Conservation (phyloP, 148 eudicot species). For the Camellia lanceoleosa region DNA sequence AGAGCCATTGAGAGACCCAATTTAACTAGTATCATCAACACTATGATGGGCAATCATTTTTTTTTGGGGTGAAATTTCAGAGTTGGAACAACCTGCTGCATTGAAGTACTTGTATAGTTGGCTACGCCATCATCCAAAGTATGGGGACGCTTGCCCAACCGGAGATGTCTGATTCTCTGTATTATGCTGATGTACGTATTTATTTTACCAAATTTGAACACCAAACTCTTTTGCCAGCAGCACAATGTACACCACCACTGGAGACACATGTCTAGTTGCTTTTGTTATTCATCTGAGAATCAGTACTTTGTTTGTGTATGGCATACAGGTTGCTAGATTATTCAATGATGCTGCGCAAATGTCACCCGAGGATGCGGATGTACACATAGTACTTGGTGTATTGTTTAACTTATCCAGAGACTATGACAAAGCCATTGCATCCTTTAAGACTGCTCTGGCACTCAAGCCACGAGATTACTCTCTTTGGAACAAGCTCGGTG, state of each 20-base stretch:
- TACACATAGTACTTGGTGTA: conserved; percentile 93
- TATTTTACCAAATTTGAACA: neutral
- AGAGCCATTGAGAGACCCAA: neutral
- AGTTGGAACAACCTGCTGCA: conserved; percentile 88
- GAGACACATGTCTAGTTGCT: neutral
- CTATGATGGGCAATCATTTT: neutral
- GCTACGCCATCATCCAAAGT: conserved; percentile 80
- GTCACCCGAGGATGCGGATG: conserved; percentile 96
- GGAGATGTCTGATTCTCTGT: conserved; percentile 62
- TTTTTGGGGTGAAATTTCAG: conserved; percentile 36
- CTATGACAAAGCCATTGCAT: conserved; percentile 84
- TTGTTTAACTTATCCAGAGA: conserved; percentile 91
- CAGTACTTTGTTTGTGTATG: conserved; percentile 19
- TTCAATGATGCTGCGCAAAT: conserved; percentile 85
- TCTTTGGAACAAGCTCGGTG: conserved; percentile 99
- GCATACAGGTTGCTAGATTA: conserved; percentile 62
- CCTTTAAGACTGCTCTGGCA: conserved; percentile 78
- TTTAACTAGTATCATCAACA: neutral
- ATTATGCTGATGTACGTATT: conserved; percentile 76
- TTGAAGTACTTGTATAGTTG: conserved; percentile 84
- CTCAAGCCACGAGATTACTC: conserved; percentile 95
- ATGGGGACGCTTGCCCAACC: conserved; percentile 67
- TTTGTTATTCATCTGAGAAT: conserved; percentile 11
- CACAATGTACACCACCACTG: conserved; percentile 2
- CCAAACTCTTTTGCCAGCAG: neutral